Evolutionary conservation across 805 yeast genomes (phyloP).

Genomic region (Candida saitoana): DNA sequence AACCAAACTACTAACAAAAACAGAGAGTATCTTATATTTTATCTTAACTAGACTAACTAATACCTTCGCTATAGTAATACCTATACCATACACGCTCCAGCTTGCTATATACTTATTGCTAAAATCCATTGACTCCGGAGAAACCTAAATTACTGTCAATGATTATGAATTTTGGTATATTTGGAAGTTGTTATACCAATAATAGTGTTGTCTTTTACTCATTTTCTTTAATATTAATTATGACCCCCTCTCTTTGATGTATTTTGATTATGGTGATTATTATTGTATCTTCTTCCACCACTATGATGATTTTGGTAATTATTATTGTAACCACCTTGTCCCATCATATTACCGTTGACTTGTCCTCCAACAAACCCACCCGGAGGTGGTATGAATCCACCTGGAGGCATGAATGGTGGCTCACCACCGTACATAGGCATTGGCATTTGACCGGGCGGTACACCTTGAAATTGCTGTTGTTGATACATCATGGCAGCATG

Average conservation of each 20-base stretch:
- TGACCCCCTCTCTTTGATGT: conserved; percentile 12
- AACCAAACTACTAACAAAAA: neutral
- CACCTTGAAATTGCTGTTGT: conserved; percentile 27
- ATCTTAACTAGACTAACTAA: neutral
- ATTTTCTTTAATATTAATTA: conserved; percentile 1
- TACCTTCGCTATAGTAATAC: neutral
- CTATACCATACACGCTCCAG: neutral
- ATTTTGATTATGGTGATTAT: conserved; percentile 14
- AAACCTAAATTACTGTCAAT: neutral
- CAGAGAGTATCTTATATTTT: neutral
- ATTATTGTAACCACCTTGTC: conserved; percentile 13
- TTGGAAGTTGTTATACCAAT: neutral
- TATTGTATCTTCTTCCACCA: conserved; percentile 11
- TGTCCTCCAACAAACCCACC: conserved; percentile 27
- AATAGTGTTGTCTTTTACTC: neutral
- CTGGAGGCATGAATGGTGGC: conserved; percentile 30
- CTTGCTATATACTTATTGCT: neutral
- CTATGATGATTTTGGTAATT: conserved; percentile 7
- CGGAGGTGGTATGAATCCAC: conserved; percentile 33
- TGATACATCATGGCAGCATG: conserved; percentile 39
- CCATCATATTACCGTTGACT: conserved; percentile 21
- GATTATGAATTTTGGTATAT: neutral
- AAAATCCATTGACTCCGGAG: neutral
- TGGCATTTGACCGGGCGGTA: conserved; percentile 33
- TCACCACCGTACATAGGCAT: conserved; percentile 31